Conservation (phyloP, 257 asterid genomes). For the Solanum ossicruentum region DNA sequence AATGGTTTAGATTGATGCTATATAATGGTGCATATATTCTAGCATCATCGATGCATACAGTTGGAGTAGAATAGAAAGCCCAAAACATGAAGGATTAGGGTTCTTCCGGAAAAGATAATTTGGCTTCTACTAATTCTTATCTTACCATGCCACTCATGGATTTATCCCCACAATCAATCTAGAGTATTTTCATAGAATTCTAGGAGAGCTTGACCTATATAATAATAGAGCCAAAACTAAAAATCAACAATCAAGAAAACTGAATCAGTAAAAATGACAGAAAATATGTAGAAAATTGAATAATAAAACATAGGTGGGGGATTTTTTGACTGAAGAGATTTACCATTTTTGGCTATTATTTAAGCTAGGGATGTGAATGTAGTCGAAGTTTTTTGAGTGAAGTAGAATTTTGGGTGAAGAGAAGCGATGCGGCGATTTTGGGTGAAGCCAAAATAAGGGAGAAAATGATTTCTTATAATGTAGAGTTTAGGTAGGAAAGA, state of each 20-base stretch:
- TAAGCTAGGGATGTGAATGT: background rate
- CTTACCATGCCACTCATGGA: background rate
- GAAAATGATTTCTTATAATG: background rate
- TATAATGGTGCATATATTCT: background rate
- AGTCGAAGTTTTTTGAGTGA: too few species aligned
- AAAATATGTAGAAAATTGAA: background rate
- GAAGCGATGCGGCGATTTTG: background rate
- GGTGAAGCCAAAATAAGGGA: background rate
- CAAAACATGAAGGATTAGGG: too few species aligned
- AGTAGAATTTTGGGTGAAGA: background rate
- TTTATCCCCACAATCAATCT: background rate
- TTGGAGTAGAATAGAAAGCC: background rate
- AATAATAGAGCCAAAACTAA: background rate
- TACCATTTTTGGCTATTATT: background rate
- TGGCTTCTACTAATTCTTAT: too few species aligned
- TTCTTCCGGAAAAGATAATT: background rate
- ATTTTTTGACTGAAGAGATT: too few species aligned
- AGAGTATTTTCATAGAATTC: background rate
- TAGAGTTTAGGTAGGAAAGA: too few species aligned
- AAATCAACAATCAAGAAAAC: background rate
- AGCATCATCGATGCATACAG: background rate
- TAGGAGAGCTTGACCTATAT: background rate
- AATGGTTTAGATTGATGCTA: too few species aligned
- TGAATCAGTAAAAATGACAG: background rate
- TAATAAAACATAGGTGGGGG: background rate